Base-by-base conservation (phyloP, 2,329 filamentous ascomycete species). In the Colletotrichum lindemuthianum region DNA sequence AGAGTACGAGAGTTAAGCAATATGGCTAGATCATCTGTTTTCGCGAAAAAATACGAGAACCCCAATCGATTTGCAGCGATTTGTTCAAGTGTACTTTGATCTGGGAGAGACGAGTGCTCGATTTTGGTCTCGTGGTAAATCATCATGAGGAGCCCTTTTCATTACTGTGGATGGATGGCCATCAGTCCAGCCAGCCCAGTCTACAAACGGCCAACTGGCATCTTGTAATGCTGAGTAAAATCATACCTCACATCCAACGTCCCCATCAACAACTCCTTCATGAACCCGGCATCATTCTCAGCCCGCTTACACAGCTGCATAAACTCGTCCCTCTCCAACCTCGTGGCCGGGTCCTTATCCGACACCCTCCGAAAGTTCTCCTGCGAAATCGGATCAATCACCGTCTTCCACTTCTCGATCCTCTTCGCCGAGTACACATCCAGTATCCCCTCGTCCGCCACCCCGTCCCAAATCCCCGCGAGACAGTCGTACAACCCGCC, bases 401-500 rank as follows among this genome's bases (percentile, higher is more conserved):
- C 67, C 2, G 72, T 77, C 73, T 75, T 74, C 74, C 76, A 83
- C 74, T 81, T 81, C 65, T 81, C 78, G 43, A 78, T 78, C 16
- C 80, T 72, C 73, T 79, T 79, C 72, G 81, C 76, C 67, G 77
- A 78, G 71, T 82, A 83, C 32, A 82, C 8, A 11, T 81, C 79
- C 13, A 83, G 69, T 59, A 83, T 82, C 0, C 72, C 73, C 49
- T 79, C 79, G 58, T 81, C 78, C 1, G 79, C 79, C 36, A 72
- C 72, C 2, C 79, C 79, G 34, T 81, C 76, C 74, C 75, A 81
- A 49, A 82, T 78, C 0, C 80, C 80, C 2, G 74, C 73, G 2
- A 90, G 78, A 69, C 86, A 88, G 68, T 90, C 86, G 63, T 82
- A 86, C 6, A 90, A 78, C 0, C 86, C 85, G 10, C 85, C 87